Conservation (phyloP, 1,284 basidiomycete genomes). For the Leccinum pseudoinsigne region DNA sequence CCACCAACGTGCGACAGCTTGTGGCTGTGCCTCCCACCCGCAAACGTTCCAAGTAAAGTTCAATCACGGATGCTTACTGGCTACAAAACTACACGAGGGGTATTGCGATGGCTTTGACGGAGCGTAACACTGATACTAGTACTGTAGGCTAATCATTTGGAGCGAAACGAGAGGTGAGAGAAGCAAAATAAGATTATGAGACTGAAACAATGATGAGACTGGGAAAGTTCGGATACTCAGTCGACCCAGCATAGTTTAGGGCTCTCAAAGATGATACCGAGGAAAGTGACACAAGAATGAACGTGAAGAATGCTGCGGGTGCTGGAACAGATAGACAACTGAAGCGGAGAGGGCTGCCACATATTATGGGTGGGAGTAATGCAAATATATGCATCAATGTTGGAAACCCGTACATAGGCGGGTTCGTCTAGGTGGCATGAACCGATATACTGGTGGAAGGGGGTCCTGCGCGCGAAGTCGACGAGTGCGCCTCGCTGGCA, state of each 20-base stretch:
- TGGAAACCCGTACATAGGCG: slow-evolving; percentile 8
- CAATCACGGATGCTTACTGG: slow-evolving; percentile 17
- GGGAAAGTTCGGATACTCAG: slow-evolving; percentile 26
- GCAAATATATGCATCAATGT: slow-evolving; percentile 22
- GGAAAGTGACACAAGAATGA: slow-evolving; percentile 17
- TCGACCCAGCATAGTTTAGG: slow-evolving; percentile 25
- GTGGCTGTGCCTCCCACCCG: slow-evolving; percentile 21
- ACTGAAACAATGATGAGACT: slow-evolving; percentile 26
- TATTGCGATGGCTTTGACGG: slow-evolving; percentile 31
- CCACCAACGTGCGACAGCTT: slow-evolving; percentile 10
- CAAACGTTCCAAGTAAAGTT: neutral
- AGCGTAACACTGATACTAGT: slow-evolving; percentile 34
- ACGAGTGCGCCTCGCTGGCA: slow-evolving; percentile 10
- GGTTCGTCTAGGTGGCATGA: slow-evolving; percentile 28
- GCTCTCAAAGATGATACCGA: slow-evolving; percentile 15
- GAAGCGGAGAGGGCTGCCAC: slow-evolving; percentile 7
- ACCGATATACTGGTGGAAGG: slow-evolving; percentile 16
- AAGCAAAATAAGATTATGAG: slow-evolving; percentile 34
- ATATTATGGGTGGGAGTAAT: slow-evolving; percentile 12
- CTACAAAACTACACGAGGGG: slow-evolving; percentile 40
- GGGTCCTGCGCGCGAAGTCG: slow-evolving; percentile 14
- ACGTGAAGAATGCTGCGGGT: slow-evolving; percentile 4
- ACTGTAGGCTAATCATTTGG: slow-evolving; percentile 28
- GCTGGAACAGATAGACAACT: slow-evolving; percentile 5
- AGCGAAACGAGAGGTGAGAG: slow-evolving; percentile 21